Conservation (phyloP, 192 early-diverging fungal species). For the Allomyces javanicus region DNA sequence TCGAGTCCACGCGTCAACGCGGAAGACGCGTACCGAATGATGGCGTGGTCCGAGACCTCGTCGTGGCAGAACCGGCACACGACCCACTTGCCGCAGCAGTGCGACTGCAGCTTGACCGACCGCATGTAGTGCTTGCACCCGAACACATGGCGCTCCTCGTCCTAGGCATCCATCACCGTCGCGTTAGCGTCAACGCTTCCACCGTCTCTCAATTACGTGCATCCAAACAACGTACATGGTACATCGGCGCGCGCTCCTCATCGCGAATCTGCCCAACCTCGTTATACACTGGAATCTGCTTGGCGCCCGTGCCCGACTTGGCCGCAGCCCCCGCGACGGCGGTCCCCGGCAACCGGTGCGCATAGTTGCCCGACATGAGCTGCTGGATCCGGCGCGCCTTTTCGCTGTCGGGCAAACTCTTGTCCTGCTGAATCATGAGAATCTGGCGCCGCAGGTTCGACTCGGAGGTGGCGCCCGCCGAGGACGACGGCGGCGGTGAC, state of each 20-base stretch:
- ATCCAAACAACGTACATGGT: slow-evolving; percentile 16
- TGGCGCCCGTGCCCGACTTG: background rate
- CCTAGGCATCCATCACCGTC: slow-evolving; percentile 1
- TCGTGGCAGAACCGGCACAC: slow-evolving; percentile 64
- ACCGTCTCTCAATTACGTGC: too few species aligned
- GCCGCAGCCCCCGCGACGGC: background rate
- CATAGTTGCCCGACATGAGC: slow-evolving; percentile 1
- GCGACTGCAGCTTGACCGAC: slow-evolving; percentile 35
- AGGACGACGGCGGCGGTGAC: too few species aligned
- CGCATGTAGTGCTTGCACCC: slow-evolving; percentile 45
- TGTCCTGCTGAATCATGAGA: slow-evolving; percentile 24
- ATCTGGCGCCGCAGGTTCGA: slow-evolving; percentile 26
- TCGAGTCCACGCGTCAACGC: too few species aligned
- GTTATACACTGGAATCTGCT: slow-evolving; percentile 13
- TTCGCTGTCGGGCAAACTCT: slow-evolving; percentile 14
- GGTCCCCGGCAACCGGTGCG: slow-evolving; percentile 19
- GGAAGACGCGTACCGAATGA: slow-evolving; percentile 27
- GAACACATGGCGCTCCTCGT: slow-evolving; percentile 17
- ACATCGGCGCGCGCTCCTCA: slow-evolving; percentile 15
- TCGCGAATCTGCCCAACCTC: slow-evolving; percentile 22
- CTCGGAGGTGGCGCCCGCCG: background rate
- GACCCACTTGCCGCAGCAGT: slow-evolving; percentile 53
- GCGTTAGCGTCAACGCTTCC: too few species aligned
- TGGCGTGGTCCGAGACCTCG: slow-evolving; percentile 37
- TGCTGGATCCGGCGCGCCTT: slow-evolving; percentile 36